Percentiles rank a stretch among this genome's conserved stretches.
Evolutionary conservation across 306 rosid species (phyloP).

Genomic region (Geum urbanum): DNA sequence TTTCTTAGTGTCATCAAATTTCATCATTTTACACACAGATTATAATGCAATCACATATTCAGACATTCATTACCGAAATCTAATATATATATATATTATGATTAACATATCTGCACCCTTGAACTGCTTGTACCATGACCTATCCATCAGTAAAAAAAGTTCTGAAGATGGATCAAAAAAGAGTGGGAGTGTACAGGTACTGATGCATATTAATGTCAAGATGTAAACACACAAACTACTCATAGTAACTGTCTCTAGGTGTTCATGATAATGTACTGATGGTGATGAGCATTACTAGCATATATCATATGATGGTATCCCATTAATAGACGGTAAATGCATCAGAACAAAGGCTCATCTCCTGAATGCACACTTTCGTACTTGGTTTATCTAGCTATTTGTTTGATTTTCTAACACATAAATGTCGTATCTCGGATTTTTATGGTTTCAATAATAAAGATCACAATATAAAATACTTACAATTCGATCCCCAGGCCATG

Average conservation of each 20-base stretch:
- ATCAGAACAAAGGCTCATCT: background rate
- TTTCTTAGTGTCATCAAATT: background rate
- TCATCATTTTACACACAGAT: background rate
- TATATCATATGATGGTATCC: background rate
- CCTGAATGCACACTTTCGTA: background rate
- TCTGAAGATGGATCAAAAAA: background rate
- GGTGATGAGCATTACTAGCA: background rate
- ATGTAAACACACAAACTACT: background rate
- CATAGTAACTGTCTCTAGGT: background rate
- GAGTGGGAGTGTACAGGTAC: background rate
- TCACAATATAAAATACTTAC: background rate
- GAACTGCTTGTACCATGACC: background rate
- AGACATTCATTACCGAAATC: background rate
- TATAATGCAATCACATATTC: background rate
- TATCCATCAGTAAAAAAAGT: background rate
- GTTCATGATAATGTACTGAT: background rate
- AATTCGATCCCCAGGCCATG: conserved; percentile 21
- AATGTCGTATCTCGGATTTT: background rate
- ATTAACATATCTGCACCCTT: background rate
- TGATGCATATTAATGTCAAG: background rate
- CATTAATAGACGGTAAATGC: no score
- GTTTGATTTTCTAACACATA: background rate
- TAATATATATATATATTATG: background rate
- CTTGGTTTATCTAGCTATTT: background rate
- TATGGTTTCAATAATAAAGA: conserved; percentile 1